Conservation (phyloP, 1,139 yeast genomes). For the Lodderomyces pseudojiufengensis region DNA sequence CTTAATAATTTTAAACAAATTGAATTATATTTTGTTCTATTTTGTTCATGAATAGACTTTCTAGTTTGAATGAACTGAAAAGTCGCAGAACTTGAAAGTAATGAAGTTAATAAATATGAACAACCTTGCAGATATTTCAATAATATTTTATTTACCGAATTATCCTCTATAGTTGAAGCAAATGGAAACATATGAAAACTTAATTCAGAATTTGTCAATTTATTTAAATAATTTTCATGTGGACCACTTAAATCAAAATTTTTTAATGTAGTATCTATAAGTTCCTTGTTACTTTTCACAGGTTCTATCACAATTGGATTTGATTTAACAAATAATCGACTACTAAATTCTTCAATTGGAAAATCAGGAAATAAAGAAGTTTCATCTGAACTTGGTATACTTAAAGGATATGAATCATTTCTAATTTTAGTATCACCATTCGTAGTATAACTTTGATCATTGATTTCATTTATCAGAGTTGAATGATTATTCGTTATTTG, state of each 20-base stretch:
- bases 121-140: slow-evolving; percentile 34
- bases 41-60: slow-evolving; percentile 26
- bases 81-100: slow-evolving; percentile 38
- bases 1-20: slow-evolving; percentile 31
- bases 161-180: slow-evolving; percentile 33
- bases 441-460: neutral
- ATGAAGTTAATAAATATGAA: slow-evolving; percentile 32
- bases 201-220: slow-evolving; percentile 26
- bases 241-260: slow-evolving; percentile 25
- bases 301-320: slow-evolving; percentile 18
- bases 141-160: slow-evolving; percentile 32
- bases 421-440: neutral
- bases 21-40: slow-evolving; percentile 29
- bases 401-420: neutral
- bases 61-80: slow-evolving; percentile 35
- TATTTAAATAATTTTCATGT: slow-evolving; percentile 30
- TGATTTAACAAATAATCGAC: slow-evolving; percentile 8
- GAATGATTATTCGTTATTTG: neutral
- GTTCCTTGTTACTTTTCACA: slow-evolving; percentile 17
- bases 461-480: neutral
- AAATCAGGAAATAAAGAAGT: slow-evolving; percentile 2
- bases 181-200: slow-evolving; percentile 37
- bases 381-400: neutral
- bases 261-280: slow-evolving; percentile 23
- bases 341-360: slow-evolving; percentile 4